These are phyloP conservation scores for Thermoascus crustaceus DNA, from an alignment of 2,329 filamentous ascomycete species.

Conservation along the genomic window DNA sequence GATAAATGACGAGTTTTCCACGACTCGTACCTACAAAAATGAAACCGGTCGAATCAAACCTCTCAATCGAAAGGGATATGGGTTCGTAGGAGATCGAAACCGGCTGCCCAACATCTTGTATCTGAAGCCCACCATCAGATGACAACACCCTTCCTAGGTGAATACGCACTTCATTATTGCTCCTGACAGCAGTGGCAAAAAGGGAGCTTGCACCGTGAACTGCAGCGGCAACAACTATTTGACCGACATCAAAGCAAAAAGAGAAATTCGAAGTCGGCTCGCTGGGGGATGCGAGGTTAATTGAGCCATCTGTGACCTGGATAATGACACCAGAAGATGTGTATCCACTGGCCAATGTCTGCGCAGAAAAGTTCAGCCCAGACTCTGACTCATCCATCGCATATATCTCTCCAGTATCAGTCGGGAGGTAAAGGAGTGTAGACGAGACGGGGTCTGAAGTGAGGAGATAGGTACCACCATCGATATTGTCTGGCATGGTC, in stretches of 20 bases:
- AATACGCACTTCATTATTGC: slow-evolving; percentile 18
- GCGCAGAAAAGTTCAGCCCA: slow-evolving; percentile 33
- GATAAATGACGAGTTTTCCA: slow-evolving; percentile 28
- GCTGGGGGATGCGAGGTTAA: slow-evolving; percentile 22
- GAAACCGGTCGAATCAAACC: slow-evolving; percentile 17
- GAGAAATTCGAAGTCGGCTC: slow-evolving; percentile 15
- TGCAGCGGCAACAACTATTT: slow-evolving; percentile 22
- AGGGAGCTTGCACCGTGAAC: slow-evolving; percentile 21
- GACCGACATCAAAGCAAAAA: slow-evolving; percentile 14
- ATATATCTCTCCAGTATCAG: slow-evolving; percentile 29
- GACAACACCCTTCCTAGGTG: slow-evolving; percentile 18
- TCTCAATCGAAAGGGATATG: slow-evolving; percentile 26
- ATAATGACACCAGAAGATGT: slow-evolving; percentile 28
- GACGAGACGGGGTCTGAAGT: slow-evolving; percentile 36
- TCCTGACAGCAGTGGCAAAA: slow-evolving; percentile 21
- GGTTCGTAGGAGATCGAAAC: slow-evolving; percentile 26
- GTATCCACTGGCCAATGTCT: slow-evolving; percentile 38
- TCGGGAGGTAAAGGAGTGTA: slow-evolving; percentile 29
- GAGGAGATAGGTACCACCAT: slow-evolving; percentile 30
- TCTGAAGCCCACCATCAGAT: slow-evolving; percentile 10
- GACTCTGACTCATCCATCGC: slow-evolving; percentile 31
- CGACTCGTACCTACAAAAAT: slow-evolving; percentile 35
- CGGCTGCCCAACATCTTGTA: slow-evolving; percentile 17
- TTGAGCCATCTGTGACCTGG: slow-evolving; percentile 34
- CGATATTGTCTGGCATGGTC: slow-evolving; percentile 29